These are phyloP conservation scores for Ramularia collo-cygni DNA, from an alignment of 2,329 filamentous ascomycete species.

Conservation along the genomic window DNA sequence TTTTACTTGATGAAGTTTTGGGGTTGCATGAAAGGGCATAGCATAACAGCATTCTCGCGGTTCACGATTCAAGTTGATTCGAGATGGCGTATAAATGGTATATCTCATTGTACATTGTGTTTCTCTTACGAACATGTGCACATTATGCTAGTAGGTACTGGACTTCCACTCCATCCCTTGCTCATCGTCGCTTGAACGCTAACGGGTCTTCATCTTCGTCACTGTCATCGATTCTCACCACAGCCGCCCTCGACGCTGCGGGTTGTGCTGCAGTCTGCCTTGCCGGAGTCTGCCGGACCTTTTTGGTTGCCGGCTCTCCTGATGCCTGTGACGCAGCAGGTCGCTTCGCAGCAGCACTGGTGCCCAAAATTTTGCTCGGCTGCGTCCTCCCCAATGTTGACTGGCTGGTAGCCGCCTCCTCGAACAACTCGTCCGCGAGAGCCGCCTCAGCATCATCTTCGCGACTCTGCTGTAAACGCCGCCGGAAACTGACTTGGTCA, in stretches of 20 bases:
- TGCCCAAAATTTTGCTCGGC: slow-evolving; percentile 17
- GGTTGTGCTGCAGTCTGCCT: slow-evolving; percentile 11
- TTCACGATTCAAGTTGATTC: no score
- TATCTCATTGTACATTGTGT: no score
- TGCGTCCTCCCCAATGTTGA: slow-evolving; percentile 17
- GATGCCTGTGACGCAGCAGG: slow-evolving; percentile 17
- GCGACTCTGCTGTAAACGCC: slow-evolving; percentile 22
- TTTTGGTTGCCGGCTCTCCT: slow-evolving; percentile 23
- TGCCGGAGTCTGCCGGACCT: slow-evolving; percentile 24
- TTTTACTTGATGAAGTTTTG: no score
- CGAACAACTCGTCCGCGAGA: slow-evolving; percentile 10
- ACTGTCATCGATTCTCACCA: slow-evolving; percentile 35
- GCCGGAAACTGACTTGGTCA: slow-evolving; percentile 23
- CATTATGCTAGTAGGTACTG: no score
- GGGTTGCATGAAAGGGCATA: no score
- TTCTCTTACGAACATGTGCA: no score
- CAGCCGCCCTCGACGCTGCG: slow-evolving; percentile 7
- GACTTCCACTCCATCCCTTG: no score
- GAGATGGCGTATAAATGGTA: no score
- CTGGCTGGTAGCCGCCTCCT: slow-evolving; percentile 13
- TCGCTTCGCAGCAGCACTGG: slow-evolving; percentile 23
- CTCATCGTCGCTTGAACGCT: slow-evolving; percentile 42
- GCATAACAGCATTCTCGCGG: no score
- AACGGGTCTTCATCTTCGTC: slow-evolving; percentile 51
- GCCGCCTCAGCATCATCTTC: slow-evolving; percentile 23